Evolutionary conservation across 129 eudicot species (phyloP).

Genomic region (Chrysanthemum makinoi): DNA sequence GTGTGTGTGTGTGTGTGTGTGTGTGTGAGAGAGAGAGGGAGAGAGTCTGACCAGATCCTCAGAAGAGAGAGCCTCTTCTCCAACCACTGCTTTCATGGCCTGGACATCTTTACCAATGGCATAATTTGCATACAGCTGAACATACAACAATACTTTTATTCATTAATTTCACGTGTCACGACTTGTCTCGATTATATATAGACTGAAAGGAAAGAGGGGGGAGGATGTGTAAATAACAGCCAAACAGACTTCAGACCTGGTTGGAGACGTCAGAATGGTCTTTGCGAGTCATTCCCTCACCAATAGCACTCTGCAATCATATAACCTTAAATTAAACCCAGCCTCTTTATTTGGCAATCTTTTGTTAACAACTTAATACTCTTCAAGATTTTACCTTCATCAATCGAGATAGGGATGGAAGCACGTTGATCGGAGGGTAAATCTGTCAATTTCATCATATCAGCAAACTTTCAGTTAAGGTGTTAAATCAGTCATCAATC

Average conservation of each 20-base stretch:
- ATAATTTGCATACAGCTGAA: constrained; percentile 92
- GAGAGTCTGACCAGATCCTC: constrained; percentile 77
- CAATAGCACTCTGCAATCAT: constrained; percentile 94
- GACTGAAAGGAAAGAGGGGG: neutral
- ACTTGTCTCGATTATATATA: constrained; percentile 2
- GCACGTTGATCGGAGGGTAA: constrained; percentile 96
- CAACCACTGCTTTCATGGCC: constrained; percentile 99
- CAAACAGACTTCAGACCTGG: constrained; percentile 50
- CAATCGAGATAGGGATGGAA: constrained; percentile 93
- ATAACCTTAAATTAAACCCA: constrained; percentile 17
- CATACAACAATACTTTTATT: neutral
- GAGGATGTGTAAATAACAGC: neutral
- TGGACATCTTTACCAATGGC: constrained; percentile 99
- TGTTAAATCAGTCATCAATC: constrained; percentile 2
- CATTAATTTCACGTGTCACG: neutral
- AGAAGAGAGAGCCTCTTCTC: constrained; percentile 99
- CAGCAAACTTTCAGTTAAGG: constrained; percentile 21
- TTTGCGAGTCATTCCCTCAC: constrained; percentile 99
- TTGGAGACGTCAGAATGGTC: constrained; percentile 99
- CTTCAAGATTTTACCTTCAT: constrained; percentile 66
- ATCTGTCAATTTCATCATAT: constrained; percentile 55
- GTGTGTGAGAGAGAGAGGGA: neutral
- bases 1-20: neutral
- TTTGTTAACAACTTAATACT: constrained; percentile 3
- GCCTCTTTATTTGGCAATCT: neutral